Conservation (phyloP, 2,329 filamentous ascomycete species). For the Dactylellina leptospora region DNA sequence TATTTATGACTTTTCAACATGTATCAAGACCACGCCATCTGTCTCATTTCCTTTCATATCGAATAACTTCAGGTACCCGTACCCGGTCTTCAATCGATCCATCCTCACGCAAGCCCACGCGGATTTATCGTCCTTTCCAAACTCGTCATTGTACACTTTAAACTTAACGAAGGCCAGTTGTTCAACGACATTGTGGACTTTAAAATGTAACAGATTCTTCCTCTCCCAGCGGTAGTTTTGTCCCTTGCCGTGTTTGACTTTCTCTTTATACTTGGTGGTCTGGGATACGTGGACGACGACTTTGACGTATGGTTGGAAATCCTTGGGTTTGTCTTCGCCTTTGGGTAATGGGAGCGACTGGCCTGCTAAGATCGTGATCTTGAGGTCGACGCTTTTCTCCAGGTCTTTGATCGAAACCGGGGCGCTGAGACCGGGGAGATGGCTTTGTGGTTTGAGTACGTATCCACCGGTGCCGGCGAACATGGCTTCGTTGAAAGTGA, state of each 20-base stretch:
- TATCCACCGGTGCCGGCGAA: constrained; percentile 70
- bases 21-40: constrained; percentile 76
- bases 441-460: constrained; percentile 70
- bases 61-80: constrained; percentile 78
- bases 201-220: constrained; percentile 62
- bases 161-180: constrained; percentile 69
- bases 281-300: constrained; percentile 70
- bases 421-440: constrained; percentile 58
- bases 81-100: constrained; percentile 78
- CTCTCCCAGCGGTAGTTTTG: constrained; percentile 55
- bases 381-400: constrained; percentile 64
- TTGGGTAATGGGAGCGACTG: constrained; percentile 67
- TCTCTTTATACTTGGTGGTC: constrained; percentile 63
- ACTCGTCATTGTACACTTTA: constrained; percentile 86
- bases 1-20: constrained; percentile 69
- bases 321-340: constrained; percentile 64
- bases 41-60: constrained; percentile 73
- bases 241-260: constrained; percentile 60
- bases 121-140: constrained; percentile 78
- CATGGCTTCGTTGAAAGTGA: constrained; percentile 75
- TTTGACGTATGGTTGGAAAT: constrained; percentile 70
- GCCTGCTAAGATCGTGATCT: constrained; percentile 68
- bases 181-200: constrained; percentile 62
- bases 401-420: constrained; percentile 15
- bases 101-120: constrained; percentile 90